Conservation (phyloP, 2,329 filamentous ascomycete genomes). For the Nemania diffusa region DNA sequence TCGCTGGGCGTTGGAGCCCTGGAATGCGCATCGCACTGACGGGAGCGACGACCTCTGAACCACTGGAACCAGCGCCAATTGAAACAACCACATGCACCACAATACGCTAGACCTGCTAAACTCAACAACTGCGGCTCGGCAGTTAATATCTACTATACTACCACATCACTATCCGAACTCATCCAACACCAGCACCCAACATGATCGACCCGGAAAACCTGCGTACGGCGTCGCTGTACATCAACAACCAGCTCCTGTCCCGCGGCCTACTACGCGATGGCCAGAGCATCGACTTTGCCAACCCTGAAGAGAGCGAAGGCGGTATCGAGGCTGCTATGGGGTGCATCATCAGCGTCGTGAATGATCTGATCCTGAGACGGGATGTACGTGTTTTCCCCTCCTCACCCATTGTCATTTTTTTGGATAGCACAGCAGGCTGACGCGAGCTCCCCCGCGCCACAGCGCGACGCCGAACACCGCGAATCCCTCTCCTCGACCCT, state of each 20-base stretch:
- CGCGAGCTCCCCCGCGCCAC: conserved; percentile 23
- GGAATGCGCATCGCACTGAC: conserved; percentile 23
- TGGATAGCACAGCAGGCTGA: conserved; percentile 5
- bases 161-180: not conserved
- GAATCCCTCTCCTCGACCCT: conserved; percentile 84
- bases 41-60: conserved; percentile 5
- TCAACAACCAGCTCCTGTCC: conserved; percentile 77
- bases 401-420: not conserved
- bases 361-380: conserved; percentile 89
- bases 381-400: conserved; percentile 70
- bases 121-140: not conserved
- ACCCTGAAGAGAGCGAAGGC: conserved; percentile 71
- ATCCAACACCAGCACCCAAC: conserved; percentile 5
- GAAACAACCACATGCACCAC: not conserved
- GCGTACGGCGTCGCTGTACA: conserved; percentile 74
- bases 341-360: conserved; percentile 89
- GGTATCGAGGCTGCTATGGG: conserved; percentile 76
- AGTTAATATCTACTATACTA: not conserved
- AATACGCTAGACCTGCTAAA: not conserved
- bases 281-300: conserved; percentile 83
- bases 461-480: conserved; percentile 90
- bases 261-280: conserved; percentile 74
- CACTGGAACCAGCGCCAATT: not conserved
- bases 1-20: not conserved
- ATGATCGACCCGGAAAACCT: conserved; percentile 69